These are phyloP conservation scores for Aspergillus ellipticus DNA, from an alignment of 495 filamentous ascomycete species.

Conservation along the genomic window DNA sequence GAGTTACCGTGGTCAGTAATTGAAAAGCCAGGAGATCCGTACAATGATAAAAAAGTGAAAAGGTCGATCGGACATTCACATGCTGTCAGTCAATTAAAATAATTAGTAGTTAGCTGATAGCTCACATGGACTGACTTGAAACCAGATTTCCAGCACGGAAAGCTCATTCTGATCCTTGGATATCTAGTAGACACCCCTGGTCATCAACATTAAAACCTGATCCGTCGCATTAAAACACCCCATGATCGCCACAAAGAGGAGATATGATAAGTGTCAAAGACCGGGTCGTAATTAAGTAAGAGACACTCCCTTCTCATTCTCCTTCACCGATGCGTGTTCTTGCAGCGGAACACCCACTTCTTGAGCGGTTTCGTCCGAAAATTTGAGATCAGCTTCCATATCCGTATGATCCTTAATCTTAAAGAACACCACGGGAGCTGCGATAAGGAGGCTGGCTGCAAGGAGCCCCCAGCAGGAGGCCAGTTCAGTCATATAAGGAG, in stretches of 20 bases:
- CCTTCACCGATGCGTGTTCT: slow-evolving; percentile 14
- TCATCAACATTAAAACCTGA: background rate
- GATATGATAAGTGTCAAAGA: background rate
- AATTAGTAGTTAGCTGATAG: background rate
- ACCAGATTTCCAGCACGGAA: background rate
- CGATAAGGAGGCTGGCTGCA: slow-evolving; percentile 65
- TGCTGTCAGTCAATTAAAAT: background rate
- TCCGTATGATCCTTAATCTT: slow-evolving; percentile 71
- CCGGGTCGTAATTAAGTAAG: slow-evolving; percentile 1
- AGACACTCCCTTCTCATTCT: slow-evolving; percentile 10
- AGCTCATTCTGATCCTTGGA: background rate
- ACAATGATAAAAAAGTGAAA: background rate
- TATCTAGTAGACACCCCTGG: background rate
- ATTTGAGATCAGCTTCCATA: slow-evolving; percentile 75
- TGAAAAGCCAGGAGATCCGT: background rate
- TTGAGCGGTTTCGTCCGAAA: slow-evolving; percentile 69
- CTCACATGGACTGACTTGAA: background rate
- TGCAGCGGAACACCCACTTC: slow-evolving; percentile 27
- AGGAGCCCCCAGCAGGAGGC: slow-evolving; percentile 68
- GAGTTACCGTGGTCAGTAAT: background rate
- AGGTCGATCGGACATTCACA: background rate
- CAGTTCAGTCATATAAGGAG: slow-evolving; percentile 63
- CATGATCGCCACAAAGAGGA: background rate
- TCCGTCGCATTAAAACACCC: background rate
- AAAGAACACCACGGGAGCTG: slow-evolving; percentile 73